Conservation (phyloP, 192 early-diverging fungal species). For the Chytriomyces sp. region DNA sequence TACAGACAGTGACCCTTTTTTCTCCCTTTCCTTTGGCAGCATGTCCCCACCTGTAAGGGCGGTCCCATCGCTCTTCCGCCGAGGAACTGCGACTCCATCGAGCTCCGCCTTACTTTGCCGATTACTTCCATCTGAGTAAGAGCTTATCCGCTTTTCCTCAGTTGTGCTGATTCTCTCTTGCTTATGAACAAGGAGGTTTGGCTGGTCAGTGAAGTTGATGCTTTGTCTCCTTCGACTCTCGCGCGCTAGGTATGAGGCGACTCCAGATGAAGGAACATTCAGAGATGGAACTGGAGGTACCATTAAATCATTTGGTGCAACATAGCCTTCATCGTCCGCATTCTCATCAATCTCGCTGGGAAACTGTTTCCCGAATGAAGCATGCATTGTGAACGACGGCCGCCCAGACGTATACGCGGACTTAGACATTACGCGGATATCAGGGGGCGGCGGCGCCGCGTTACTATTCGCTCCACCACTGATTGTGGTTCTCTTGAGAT, state of each 20-base stretch:
- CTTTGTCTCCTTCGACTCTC: slow-evolving; percentile 10
- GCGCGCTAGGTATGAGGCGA: not conserved
- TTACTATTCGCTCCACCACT: not conserved
- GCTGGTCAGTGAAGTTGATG: not conserved
- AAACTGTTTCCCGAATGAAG: not conserved
- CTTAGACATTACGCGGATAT: not conserved
- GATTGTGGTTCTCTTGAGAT: slow-evolving; percentile 26
- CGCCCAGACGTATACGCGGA: not conserved
- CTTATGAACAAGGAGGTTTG: too few species aligned
- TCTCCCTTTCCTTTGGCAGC: too few species aligned
- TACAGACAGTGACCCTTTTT: too few species aligned
- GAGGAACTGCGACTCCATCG: too few species aligned
- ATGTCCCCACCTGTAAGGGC: too few species aligned
- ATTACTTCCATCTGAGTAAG: too few species aligned
- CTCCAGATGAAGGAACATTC: not conserved
- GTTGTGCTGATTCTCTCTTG: too few species aligned
- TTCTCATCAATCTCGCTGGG: not conserved
- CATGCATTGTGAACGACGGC: not conserved
- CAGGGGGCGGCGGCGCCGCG: not conserved
- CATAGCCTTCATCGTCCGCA: not conserved
- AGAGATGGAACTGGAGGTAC: not conserved
- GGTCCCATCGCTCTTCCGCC: too few species aligned
- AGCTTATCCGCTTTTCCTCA: too few species aligned
- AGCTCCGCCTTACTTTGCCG: too few species aligned
- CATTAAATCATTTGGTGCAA: not conserved